Conservation (phyloP, 192 early-diverging fungal genomes). For the Gonapodya sp. region DNA sequence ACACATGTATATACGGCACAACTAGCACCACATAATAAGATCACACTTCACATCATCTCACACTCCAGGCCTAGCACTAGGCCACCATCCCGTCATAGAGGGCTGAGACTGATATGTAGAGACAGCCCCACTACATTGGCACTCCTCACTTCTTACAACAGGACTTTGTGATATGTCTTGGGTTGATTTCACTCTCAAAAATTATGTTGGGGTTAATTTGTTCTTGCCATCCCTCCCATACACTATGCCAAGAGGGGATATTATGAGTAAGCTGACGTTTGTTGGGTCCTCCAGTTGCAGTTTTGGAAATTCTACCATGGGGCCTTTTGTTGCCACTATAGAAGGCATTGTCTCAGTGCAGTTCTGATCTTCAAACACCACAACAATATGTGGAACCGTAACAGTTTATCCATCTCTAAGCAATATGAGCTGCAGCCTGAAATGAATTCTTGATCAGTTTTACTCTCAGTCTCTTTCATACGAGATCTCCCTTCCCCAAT, state of each 20-base stretch:
- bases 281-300: not conserved
- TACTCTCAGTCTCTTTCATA: not conserved
- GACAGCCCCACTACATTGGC: too few species aligned
- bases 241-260: not conserved
- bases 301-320: too few species aligned
- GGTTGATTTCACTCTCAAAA: not conserved
- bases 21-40: too few species aligned
- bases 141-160: too few species aligned
- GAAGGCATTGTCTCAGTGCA: not conserved
- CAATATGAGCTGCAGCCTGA: not conserved
- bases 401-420: not conserved
- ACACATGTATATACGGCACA: too few species aligned
- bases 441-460: not conserved
- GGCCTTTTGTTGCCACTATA: not conserved
- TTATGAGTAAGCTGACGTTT: not conserved
- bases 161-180: not conserved
- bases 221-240: not conserved
- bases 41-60: too few species aligned
- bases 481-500: not conserved
- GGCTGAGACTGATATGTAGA: too few species aligned
- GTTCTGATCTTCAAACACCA: not conserved
- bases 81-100: too few species aligned
- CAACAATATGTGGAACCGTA: not conserved
- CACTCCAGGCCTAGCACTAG: too few species aligned
- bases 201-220: not conserved